Base-by-base conservation (phyloP, 2,329 filamentous ascomycete species). In the Colletotrichum camelliae region DNA sequence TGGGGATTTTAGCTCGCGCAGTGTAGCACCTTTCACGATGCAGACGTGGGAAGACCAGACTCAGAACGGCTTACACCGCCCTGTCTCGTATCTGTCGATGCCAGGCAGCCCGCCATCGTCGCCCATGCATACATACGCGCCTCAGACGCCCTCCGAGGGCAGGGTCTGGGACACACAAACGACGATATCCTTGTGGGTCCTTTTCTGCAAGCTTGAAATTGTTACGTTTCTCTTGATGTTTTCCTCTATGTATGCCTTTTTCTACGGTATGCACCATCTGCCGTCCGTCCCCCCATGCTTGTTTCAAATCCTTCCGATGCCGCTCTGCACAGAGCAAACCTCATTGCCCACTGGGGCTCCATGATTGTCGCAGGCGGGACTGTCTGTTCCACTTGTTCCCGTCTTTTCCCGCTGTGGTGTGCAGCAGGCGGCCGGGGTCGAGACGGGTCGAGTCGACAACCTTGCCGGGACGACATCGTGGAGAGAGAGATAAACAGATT, bases 241-340 rank as follows among this genome's bases (percentile, higher is more conserved):
- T 43, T 29, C 18, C 6, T 55, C 18, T 16, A 57, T 16, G 31
- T 6, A 13, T 61, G 37, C 52, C 16, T 39, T 64, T 68, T 68
- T 64, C 24, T 68, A 43, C 24, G 5, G 64, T 21, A 60, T 61
- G 39, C 61, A 43, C 43, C 60, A 48, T 48, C 10, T 60, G 37
- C 31, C 43, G 43, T 21, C 43, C n/a, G 57, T 68, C 9, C 21
- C 57, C 70, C 57, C 70, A 73, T 73, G 29, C 48, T 58, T 33
- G 64, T 75, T 68, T 68, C 70, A 68, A 48, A 64, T 67, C 58
- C 35, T 24, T 48, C 64, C 58, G 21, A 68, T 58, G 58, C 62
- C 57, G 61, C 67, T 66, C 10, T 52, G 31, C n/a, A 7, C 43
- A 10, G 39, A 48, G 16, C 16, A n/a, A 5, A 9, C 4, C n/a